Percentiles rank a stretch among this genome's conserved stretches.
phyloP scores from a whole-genome alignment of 306 rosid species.

The Benincasa hispida region DNA sequence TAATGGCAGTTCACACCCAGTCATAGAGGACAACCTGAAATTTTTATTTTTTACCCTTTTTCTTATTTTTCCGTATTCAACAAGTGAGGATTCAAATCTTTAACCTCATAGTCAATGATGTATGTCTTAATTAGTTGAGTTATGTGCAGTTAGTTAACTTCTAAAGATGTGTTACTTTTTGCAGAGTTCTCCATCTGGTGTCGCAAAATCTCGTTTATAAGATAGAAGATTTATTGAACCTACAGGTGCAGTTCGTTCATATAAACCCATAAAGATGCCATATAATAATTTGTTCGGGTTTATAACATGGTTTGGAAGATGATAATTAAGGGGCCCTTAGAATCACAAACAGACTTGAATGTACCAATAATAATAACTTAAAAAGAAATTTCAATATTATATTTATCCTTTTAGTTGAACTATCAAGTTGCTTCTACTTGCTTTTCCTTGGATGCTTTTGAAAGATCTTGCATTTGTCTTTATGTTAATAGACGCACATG shows the following conservation, averaged over 20 bases:
- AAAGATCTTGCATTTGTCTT: not conserved
- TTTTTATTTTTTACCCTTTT: too few relatives aligned
- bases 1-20: too few relatives aligned
- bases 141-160: too few relatives aligned
- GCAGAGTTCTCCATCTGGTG: not conserved
- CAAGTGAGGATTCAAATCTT: too few relatives aligned
- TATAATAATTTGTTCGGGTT: too few relatives aligned
- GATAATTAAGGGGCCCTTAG: not conserved
- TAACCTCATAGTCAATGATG: too few relatives aligned
- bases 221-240: not conserved
- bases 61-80: too few relatives aligned
- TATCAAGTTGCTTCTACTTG: too few relatives aligned
- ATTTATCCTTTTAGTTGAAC: too few relatives aligned
- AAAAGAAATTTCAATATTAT: too few relatives aligned
- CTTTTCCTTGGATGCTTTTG: not conserved
- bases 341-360: not conserved
- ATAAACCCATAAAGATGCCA: not conserved
- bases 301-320: not conserved
- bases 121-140: not conserved
- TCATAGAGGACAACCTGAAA: too few relatives aligned
- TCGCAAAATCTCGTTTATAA: not conserved
- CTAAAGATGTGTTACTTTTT: not conserved
- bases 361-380: not conserved
- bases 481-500: not conserved
- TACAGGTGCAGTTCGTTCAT: not conserved